Base-by-base conservation (phyloP, 108 stramenopile genomes). In the Cyclotella atomus region DNA sequence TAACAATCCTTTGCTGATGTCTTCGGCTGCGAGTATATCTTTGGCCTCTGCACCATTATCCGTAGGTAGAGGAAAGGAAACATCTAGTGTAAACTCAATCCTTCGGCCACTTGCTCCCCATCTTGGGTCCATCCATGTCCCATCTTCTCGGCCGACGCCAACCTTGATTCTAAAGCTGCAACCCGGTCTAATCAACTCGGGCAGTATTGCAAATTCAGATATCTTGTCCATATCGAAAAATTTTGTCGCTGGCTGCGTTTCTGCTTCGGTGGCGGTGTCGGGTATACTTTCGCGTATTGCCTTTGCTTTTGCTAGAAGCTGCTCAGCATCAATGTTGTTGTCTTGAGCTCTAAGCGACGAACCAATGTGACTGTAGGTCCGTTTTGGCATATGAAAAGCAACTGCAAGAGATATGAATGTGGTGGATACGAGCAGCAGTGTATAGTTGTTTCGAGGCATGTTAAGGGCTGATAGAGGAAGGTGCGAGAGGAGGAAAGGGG, bases 81-180 rank as follows among this genome's bases (percentile, higher is more conserved):
- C 83, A 73, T 92, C 91, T 53, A 92, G 33, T 0, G 88, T 79
- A n/a, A 76, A 83, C 49, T 82, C 82, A 41, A 92, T 88, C 24
- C 91, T 52, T 25, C 73, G 71, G 0, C 91, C 87, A 71, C 85
- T 87, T 16, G 86, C 88, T 36, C 87, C 91, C 91, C 91, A 92
- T 66, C 87, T 73, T 32, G 88, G 87, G 65, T 92, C 89, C 91
- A 92, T 92, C 91, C 91, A 92, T 9, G 89, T 88, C 8, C 91
- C 91, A 24, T 77, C 79, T 57, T 92, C 91, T 73, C 91, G 73
- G 24, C 91, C 91, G 52, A 92, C 79, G 65, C 87, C 86, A 12
- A 86, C 44, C 33, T 89, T 81, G 43, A 92, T 54, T 36, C 87
- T 75, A 83, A 81, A 89, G 62, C 27, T 71, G 8, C 44, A 62